Evolutionary conservation across 495 filamentous ascomycete species (phyloP), one percentile per base, ranked within the genome.

Genomic region (Hypomontagnella monticulosa): DNA sequence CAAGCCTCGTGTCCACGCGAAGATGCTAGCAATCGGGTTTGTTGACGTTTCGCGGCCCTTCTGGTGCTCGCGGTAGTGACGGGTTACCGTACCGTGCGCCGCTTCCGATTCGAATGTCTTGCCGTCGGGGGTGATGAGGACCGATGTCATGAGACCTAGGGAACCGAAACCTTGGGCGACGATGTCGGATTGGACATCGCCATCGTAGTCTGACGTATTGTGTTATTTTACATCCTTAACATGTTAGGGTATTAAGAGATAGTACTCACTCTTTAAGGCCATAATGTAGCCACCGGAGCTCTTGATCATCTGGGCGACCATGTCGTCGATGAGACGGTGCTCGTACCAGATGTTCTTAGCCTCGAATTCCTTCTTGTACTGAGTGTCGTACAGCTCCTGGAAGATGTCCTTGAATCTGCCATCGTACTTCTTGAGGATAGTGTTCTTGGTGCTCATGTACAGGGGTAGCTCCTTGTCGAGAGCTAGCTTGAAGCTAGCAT

Each of bases 301-400:
- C 88, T 99, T 99, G 84, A 99, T 91, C 95, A 99, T 99, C 86
- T 99, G 94, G 47, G 95, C 95, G 57, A 99, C 95, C 95, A 99
- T 99, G 81, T 99, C 95, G 80, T 99, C 95, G 73, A 99, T 98
- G 34, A 99, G 83, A 68, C 95, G 89, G 81, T 99, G 95, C 88
- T 99, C 95, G 75, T 99, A 99, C 95, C 95, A 98, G 80, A 97
- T 97, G 44, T 83, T 83, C 83, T 92, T 90, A 69, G 89, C 89
- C 72, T 97, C 92, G 75, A 98, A 98, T 47, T 90, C 85, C 73
- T 85, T 85, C 83, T 89, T 87, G 84, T 98, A 99, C 71, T 88
- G 81, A 34, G 82, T 85, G 67, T 98, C 91, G 79, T 92, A 99
- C 65, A 98, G 86, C 72, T 96, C 91, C 86, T 99, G 91, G 88